Base-by-base conservation (phyloP, 495 filamentous ascomycete genomes). In the Chaetomidium leptoderma region DNA sequence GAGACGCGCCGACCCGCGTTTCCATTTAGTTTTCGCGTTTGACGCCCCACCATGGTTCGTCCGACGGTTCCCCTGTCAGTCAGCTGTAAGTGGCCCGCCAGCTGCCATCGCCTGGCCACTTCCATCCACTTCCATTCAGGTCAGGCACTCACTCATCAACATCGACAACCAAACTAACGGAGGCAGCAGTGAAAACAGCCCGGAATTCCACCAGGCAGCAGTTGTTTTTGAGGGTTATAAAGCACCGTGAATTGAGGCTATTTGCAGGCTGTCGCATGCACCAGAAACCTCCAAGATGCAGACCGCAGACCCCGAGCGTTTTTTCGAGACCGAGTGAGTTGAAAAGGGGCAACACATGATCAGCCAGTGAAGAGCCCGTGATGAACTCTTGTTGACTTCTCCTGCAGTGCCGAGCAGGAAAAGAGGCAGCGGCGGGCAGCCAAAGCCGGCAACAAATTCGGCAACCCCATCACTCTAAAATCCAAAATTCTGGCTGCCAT, bases 281-380 rank as follows among this genome's bases (percentile, higher is more conserved):
- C 14, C 1, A n/a, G 17, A 30, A 10, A 23, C 36, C 32, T 1
- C 10, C 55, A 63, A 60, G 17, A 70, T 70, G 68, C 68, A 70
- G 62, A 69, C 71, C 39, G 67, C 70, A 30, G 63, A 74, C 59
- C 66, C 69, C 8, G 62, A 70, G 14, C 66, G 92, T 65, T 97
- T 93, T 79, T 97, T 97, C 70, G 90, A 97, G 72, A 92, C 91
- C 17, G 86, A 86, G 86, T 90, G 78, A 68, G 81, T 50, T 37
- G 30, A 21, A 49, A 33, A 36, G 44, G 44, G 40, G 24, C 4
- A 53, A 42, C 24, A 8, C 36, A 8, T 6, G 10, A 11, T 39
- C 8, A 14, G 16, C 21, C 13, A 14, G 11, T 23, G 13, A 33
- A 11, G 16, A 14, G 5, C 11, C 6, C 23, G 13, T n/a, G n/a